Conservation (phyloP, 2,329 filamentous ascomycete genomes). For the Ophiostoma australiae region DNA sequence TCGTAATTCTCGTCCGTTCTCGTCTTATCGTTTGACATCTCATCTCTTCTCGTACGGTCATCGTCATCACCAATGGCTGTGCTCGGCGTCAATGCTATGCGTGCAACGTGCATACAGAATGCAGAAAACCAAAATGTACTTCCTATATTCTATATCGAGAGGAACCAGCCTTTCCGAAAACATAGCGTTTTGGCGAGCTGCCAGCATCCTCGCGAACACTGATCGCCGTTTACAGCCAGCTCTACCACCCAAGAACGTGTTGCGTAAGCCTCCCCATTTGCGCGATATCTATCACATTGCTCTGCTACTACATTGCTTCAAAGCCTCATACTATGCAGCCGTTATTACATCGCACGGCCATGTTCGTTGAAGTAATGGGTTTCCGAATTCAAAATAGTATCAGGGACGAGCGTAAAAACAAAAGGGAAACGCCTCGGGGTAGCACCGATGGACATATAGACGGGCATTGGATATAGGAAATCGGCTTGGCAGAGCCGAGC, state of each 20-base stretch:
- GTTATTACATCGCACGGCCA: background rate
- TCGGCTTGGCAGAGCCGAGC: background rate
- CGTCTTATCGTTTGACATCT: background rate
- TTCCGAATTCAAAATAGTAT: slow-evolving; percentile 3
- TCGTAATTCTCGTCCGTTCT: background rate
- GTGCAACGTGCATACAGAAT: background rate
- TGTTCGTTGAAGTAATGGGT: background rate
- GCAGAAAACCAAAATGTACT: background rate
- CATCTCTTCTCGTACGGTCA: slow-evolving; percentile 2
- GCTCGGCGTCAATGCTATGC: background rate
- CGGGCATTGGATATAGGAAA: background rate
- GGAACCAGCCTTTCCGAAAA: background rate
- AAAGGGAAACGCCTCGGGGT: background rate
- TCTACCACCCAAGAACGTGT: background rate
- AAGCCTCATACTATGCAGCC: background rate
- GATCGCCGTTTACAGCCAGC: background rate
- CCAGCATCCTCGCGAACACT: background rate
- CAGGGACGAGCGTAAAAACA: background rate
- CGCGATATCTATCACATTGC: background rate
- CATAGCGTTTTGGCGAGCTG: background rate
- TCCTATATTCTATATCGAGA: background rate
- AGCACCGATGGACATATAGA: background rate
- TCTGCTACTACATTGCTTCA: background rate
- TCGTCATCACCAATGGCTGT: background rate
- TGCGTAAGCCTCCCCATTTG: slow-evolving; percentile 6